A percentile compares a stretch with the other conserved stretches of the same genome.
Evolutionary conservation across 2,329 filamentous ascomycete species (phyloP).

Genomic region (Ophiocordyceps sinensis): DNA sequence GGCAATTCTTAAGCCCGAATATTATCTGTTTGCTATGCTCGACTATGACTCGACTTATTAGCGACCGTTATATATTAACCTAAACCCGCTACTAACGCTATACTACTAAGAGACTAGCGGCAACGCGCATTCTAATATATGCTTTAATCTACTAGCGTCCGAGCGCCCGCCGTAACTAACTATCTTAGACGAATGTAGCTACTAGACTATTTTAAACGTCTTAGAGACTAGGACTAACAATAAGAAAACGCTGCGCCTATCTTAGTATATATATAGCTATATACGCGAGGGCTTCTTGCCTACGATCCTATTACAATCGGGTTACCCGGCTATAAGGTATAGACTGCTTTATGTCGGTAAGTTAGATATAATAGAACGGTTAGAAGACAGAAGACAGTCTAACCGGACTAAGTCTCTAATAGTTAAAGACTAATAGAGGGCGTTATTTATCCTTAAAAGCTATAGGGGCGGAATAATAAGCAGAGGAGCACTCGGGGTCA

Average conservation of each 20-base stretch:
- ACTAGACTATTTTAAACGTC: conserved; percentile 56
- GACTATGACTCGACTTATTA: conserved; percentile 8
- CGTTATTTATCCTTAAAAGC: no score
- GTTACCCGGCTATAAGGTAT: conserved; percentile 21
- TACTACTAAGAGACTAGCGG: conserved; percentile 36
- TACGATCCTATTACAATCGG: conserved; percentile 15
- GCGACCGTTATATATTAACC: conserved; percentile 35
- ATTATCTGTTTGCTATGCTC: conserved; percentile 23
- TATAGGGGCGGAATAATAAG: no score
- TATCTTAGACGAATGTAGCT: conserved; percentile 50
- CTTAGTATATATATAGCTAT: conserved; percentile 26
- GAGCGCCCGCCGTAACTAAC: conserved; percentile 45
- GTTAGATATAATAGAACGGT: no score
- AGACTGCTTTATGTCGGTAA: conserved; percentile 27
- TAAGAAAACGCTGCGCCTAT: conserved; percentile 18
- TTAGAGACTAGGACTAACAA: conserved; percentile 19
- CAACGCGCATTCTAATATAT: conserved; percentile 43
- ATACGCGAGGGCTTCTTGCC: conserved; percentile 23
- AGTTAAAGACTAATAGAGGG: no score
- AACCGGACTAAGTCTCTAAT: no score
- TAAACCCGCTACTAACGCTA: conserved; percentile 41
- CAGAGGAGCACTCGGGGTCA: no score
- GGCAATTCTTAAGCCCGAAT: conserved; percentile 35
- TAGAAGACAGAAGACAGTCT: no score
- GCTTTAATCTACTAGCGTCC: conserved; percentile 41